Conservation (phyloP, 1,284 basidiomycete genomes). For the Heterobasidion occidentale region DNA sequence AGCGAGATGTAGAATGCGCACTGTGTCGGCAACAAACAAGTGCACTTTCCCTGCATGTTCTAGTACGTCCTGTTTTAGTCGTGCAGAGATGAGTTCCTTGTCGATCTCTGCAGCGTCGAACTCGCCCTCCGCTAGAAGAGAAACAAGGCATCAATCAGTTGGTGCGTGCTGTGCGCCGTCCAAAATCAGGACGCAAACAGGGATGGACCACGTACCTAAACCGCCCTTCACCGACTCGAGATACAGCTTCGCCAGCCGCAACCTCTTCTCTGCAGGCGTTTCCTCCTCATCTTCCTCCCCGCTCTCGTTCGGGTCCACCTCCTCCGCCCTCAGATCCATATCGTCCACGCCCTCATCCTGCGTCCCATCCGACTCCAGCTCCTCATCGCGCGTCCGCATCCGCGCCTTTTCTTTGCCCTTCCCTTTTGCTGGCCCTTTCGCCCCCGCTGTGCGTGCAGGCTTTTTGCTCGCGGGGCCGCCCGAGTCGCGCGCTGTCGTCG, state of each 20-base stretch:
- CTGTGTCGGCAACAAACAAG: conserved; percentile 67
- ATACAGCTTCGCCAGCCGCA: conserved; percentile 88
- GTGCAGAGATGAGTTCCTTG: conserved; percentile 82
- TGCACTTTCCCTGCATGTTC: conserved; percentile 84
- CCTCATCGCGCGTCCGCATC: conserved; percentile 50
- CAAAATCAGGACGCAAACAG: background rate
- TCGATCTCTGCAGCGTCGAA: conserved; percentile 94
- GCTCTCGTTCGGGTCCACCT: conserved; percentile 50
- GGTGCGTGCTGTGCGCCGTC: background rate
- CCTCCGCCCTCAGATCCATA: conserved; percentile 63
- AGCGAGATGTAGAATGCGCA: conserved; percentile 24
- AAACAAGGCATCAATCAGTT: background rate
- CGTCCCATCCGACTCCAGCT: conserved; percentile 59
- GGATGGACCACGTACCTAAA: conserved; percentile 43
- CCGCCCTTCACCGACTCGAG: conserved; percentile 77
- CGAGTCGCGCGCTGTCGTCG: conserved; percentile 23
- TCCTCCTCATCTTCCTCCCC: conserved; percentile 81
- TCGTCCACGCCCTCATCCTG: conserved; percentile 56
- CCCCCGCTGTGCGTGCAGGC: conserved; percentile 9
- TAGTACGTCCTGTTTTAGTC: conserved; percentile 84
- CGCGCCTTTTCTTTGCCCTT: conserved; percentile 24
- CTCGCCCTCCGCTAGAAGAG: conserved; percentile 63
- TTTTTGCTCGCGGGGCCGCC: conserved; percentile 22
- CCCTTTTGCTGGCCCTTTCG: conserved; percentile 12
- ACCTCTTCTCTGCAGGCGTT: conserved; percentile 90